Percentiles rank a stretch among this genome's conserved stretches.
Evolutionary conservation across 345 rosid genomes (phyloP).

Genomic region (Isatis tinctoria): DNA sequence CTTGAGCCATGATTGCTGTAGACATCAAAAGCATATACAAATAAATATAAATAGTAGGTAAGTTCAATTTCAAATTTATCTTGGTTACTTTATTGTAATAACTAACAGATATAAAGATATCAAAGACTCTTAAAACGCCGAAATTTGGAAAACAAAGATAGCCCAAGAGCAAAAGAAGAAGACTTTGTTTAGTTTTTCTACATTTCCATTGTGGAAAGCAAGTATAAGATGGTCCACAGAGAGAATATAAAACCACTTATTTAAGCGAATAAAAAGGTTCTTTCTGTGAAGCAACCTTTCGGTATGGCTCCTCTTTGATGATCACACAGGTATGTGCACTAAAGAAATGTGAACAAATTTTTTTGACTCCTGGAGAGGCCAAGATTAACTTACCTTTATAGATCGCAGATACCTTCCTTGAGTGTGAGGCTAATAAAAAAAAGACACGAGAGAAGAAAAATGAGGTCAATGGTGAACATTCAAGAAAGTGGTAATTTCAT

Average conservation of each 20-base stretch:
- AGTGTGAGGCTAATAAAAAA: slow-evolving; percentile 15
- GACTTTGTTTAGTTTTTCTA: slow-evolving; percentile 20
- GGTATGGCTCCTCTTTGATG: slow-evolving; percentile 33
- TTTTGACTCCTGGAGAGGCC: slow-evolving; percentile 14
- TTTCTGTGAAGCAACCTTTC: slow-evolving; percentile 33
- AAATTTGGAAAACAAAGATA: slow-evolving; percentile 18
- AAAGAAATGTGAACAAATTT: slow-evolving; percentile 11
- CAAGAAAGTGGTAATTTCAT: slow-evolving; percentile 8
- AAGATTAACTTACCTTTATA: neutral
- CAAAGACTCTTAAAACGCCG: slow-evolving; percentile 16
- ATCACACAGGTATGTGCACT: slow-evolving; percentile 5
- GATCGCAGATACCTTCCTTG: slow-evolving; percentile 30
- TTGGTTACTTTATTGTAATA: slow-evolving; percentile 2
- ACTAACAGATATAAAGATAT: slow-evolving; percentile 4
- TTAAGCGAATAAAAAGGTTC: slow-evolving; percentile 21
- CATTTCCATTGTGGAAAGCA: slow-evolving; percentile 16
- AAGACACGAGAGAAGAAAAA: slow-evolving; percentile 17
- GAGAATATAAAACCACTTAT: slow-evolving; percentile 1
- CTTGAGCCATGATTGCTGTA: slow-evolving; percentile 20
- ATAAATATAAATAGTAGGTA: neutral
- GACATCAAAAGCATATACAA: neutral
- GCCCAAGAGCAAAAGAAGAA: neutral
- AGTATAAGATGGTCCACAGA: slow-evolving; percentile 27
- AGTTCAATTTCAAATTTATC: slow-evolving; percentile 5
- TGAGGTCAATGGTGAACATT: slow-evolving; percentile 19